Conservation (phyloP, 2,329 filamentous ascomycete genomes). For the Epichloe hybrida region DNA sequence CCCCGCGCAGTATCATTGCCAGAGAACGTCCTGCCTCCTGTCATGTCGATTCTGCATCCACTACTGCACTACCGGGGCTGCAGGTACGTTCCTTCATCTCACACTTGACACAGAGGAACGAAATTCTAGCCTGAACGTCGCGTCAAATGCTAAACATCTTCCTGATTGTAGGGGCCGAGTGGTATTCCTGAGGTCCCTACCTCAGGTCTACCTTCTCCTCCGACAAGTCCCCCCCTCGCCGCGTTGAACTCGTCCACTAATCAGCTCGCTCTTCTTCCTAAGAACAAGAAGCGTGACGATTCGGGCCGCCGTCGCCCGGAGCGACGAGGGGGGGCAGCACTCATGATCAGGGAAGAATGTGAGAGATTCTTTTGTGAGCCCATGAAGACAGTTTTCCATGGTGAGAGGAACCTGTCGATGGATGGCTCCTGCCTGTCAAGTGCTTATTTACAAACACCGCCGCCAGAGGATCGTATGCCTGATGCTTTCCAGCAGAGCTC, state of each 20-base stretch:
- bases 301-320: slow-evolving; percentile 27
- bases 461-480: slow-evolving; percentile 32
- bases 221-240: slow-evolving; percentile 79
- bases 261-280: slow-evolving; percentile 51
- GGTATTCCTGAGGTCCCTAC: slow-evolving; percentile 88
- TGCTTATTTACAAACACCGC: slow-evolving; percentile 47
- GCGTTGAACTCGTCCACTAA: slow-evolving; percentile 50
- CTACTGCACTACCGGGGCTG: slow-evolving; percentile 87
- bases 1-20: no score
- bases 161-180: slow-evolving; percentile 54
- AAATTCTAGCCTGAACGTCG: background rate
- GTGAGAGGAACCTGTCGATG: slow-evolving; percentile 71
- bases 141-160: slow-evolving; percentile 8
- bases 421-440: slow-evolving; percentile 78
- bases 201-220: slow-evolving; percentile 73
- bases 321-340: slow-evolving; percentile 82
- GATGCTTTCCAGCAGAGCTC: slow-evolving; percentile 20
- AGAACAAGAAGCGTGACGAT: slow-evolving; percentile 33
- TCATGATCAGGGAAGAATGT: slow-evolving; percentile 98
- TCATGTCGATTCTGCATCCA: slow-evolving; percentile 73
- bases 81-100: slow-evolving; percentile 38
- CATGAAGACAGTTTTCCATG: slow-evolving; percentile 86
- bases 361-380: slow-evolving; percentile 98
- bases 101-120: background rate
- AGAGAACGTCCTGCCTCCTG: slow-evolving; percentile 73